A percentile compares a stretch with the other conserved stretches of the same genome.
Conservation (phyloP, 2,329 filamentous ascomycete species). For the Clonostachys solani region DNA sequence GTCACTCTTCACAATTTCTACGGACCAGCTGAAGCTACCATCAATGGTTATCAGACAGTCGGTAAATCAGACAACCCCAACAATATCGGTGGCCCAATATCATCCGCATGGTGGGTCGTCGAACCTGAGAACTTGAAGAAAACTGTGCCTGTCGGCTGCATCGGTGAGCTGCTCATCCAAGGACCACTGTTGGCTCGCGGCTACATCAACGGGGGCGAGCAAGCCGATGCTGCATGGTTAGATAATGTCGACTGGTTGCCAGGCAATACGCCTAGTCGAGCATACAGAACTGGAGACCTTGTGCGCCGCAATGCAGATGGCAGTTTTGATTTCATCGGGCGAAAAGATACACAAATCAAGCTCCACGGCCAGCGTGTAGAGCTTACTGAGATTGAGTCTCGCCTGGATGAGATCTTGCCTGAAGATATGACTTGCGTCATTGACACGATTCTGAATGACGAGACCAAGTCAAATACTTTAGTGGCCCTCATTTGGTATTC, state of each 20-base stretch:
- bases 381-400: constrained; percentile 14
- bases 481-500: not conserved
- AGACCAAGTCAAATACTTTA: not conserved
- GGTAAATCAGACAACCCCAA: not conserved
- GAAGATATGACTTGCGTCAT: not conserved
- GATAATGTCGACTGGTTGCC: not conserved
- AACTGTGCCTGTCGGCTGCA: constrained; percentile 12
- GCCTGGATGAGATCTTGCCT: not conserved
- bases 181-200: constrained; percentile 17
- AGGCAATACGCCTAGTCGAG: not conserved
- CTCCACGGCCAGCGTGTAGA: constrained; percentile 47
- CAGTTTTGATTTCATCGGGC: not conserved
- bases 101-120: constrained; percentile 10
- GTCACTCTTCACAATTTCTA: not conserved
- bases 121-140: constrained; percentile 8
- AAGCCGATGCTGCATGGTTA: constrained; percentile 1
- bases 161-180: constrained; percentile 25
- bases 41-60: not conserved
- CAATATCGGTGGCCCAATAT: constrained; percentile 3
- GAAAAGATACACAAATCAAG: constrained; percentile 34
- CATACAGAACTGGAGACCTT: constrained; percentile 10
- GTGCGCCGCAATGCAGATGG: not conserved
- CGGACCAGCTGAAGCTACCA: constrained; percentile 1
- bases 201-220: constrained; percentile 32
- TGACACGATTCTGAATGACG: not conserved